phyloP scores from a whole-genome alignment of 2,329 filamentous ascomycete species.

The Neopestalotiopsis sp. region DNA sequence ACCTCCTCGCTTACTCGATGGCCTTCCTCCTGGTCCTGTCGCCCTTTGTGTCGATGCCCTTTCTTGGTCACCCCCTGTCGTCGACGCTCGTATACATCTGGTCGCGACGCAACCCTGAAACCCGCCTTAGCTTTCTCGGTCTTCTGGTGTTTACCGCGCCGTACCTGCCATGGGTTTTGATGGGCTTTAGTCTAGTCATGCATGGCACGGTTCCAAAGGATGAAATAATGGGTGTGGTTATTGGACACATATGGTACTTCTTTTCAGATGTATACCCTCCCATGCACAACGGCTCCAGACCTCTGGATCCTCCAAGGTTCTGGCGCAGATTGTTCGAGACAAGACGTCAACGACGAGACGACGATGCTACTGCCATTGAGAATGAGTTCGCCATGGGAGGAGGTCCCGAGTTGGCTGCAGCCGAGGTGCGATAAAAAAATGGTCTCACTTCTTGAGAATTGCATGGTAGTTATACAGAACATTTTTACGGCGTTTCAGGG shows the following conservation, averaged over 20 bases:
- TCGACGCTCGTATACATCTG: constrained; percentile 97
- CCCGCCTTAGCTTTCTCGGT: constrained; percentile 85
- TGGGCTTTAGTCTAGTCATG: constrained; percentile 90
- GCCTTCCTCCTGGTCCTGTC: constrained; percentile 80
- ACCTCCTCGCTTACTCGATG: constrained; percentile 88
- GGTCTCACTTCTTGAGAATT: not conserved
- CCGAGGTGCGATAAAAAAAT: constrained; percentile 34
- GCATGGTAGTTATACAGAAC: not conserved
- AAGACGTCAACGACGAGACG: constrained; percentile 39
- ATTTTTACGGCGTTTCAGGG: not conserved
- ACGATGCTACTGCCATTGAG: constrained; percentile 61
- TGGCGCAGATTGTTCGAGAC: constrained; percentile 86
- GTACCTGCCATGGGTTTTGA: constrained; percentile 94
- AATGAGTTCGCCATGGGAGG: constrained; percentile 68
- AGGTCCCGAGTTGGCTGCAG: constrained; percentile 63
- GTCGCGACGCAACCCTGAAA: constrained; percentile 93
- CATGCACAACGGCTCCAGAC: constrained; percentile 81
- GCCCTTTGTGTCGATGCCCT: constrained; percentile 88
- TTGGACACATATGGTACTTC: constrained; percentile 98
- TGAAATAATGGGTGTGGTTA: constrained; percentile 92
- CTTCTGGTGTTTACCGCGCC: constrained; percentile 91
- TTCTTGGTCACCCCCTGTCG: constrained; percentile 90
- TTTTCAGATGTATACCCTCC: constrained; percentile 96
- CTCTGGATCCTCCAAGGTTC: constrained; percentile 87
- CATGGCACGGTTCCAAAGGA: constrained; percentile 92